phyloP scores from a whole-genome alignment of 768 basidiomycete species.

The Russula earlei region DNA sequence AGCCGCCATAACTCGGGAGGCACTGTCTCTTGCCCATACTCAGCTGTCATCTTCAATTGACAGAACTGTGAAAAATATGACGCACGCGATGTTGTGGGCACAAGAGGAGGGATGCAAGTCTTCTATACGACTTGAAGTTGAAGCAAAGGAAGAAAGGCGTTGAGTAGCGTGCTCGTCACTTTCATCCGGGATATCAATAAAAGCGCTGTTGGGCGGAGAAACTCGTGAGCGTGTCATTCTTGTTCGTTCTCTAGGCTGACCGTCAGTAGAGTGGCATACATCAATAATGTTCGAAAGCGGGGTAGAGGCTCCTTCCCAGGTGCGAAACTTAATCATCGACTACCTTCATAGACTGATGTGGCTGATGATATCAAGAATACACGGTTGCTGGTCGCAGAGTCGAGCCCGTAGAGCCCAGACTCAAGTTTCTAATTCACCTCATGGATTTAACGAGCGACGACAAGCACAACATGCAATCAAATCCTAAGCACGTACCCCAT shows the following conservation, averaged over 20 bases:
- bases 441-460: constrained; percentile 6
- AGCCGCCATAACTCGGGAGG: background rate
- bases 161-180: background rate
- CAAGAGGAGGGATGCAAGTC: background rate
- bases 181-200: constrained; percentile 6
- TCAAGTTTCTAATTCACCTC: background rate
- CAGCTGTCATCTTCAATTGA: background rate
- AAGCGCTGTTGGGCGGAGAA: background rate
- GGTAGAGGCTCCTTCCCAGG: background rate
- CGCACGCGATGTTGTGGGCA: background rate
- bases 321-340: background rate
- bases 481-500: background rate
- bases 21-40: background rate
- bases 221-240: background rate
- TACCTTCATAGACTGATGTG: background rate
- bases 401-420: background rate
- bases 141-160: background rate
- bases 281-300: background rate
- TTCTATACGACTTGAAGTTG: background rate
- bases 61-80: too few species aligned
- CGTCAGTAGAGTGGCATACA: background rate
- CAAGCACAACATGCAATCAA: background rate
- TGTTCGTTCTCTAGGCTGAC: background rate
- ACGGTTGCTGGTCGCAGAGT: background rate
- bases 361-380: background rate